Conservation (phyloP, 1,284 basidiomycete genomes). For the Rhodotorula sp. region DNA sequence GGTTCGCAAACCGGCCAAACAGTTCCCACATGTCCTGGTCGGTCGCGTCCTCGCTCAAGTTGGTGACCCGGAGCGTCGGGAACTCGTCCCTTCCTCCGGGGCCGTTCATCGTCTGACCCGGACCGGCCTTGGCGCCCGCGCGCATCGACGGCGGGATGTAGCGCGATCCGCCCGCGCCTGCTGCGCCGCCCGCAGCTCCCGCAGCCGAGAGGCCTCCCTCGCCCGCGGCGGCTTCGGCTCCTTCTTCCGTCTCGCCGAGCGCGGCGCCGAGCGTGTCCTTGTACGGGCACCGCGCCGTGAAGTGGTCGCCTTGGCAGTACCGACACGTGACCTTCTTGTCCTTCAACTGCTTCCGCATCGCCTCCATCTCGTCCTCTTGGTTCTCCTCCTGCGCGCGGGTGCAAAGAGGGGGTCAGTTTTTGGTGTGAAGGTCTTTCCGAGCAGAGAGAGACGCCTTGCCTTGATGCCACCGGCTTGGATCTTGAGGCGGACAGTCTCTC, state of each 20-base stretch:
- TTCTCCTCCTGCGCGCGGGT: slow-evolving; percentile 1
- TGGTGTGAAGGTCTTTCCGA: background rate
- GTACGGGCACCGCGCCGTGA: slow-evolving; percentile 97
- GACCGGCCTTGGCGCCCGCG: slow-evolving; percentile 59
- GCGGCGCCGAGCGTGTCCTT: slow-evolving; percentile 75
- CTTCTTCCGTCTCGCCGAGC: slow-evolving; percentile 55
- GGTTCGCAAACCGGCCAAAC: slow-evolving; percentile 57
- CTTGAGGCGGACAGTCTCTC: slow-evolving; percentile 84
- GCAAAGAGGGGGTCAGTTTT: background rate
- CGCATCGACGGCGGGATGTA: slow-evolving; percentile 93
- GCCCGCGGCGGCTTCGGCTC: slow-evolving; percentile 4
- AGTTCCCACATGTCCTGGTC: slow-evolving; percentile 92
- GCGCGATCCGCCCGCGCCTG: slow-evolving; percentile 64
- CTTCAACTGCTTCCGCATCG: slow-evolving; percentile 66
- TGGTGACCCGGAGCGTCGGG: slow-evolving; percentile 95
- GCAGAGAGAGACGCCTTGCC: slow-evolving; percentile 52
- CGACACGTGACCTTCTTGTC: slow-evolving; percentile 86
- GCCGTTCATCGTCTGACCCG: slow-evolving; percentile 72
- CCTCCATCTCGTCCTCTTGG: slow-evolving; percentile 62
- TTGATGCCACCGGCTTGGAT: slow-evolving; percentile 75
- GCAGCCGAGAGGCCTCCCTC: slow-evolving; percentile 21
- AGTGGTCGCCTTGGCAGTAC: slow-evolving; percentile 94
- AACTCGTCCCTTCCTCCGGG: slow-evolving; percentile 63
- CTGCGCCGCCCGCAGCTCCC: slow-evolving; percentile 38
- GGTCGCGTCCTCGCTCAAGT: slow-evolving; percentile 91